A percentile compares a stretch with the other conserved stretches of the same genome.
phyloP scores from a whole-genome alignment of 257 asterid genomes.

The Solanum paucissectum region DNA sequence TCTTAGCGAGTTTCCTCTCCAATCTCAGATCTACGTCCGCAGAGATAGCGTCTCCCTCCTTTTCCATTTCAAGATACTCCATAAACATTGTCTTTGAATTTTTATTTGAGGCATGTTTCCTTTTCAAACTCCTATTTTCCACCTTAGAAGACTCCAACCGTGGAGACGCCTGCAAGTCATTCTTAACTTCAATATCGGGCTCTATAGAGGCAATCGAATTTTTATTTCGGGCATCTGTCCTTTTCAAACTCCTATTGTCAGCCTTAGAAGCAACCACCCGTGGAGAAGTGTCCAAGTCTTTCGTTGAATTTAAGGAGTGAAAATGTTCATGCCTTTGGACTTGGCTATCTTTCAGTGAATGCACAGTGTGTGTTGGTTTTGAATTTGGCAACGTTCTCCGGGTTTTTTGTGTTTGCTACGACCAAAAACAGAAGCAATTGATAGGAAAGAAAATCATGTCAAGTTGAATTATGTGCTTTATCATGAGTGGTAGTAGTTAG shows the following conservation, averaged over 20 bases:
- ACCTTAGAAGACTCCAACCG: neutral
- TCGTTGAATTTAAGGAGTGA: neutral
- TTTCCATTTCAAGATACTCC: constrained; percentile 52
- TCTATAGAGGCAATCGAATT: neutral
- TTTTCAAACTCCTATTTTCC: constrained; percentile 21
- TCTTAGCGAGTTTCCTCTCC: constrained; percentile 75
- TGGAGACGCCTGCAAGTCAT: neutral
- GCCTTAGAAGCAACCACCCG: neutral
- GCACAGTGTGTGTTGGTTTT: neutral
- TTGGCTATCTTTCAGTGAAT: neutral
- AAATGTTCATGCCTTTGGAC: neutral
- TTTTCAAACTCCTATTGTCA: constrained; percentile 2
- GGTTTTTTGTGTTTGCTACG: constrained; percentile 20
- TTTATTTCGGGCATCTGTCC: neutral
- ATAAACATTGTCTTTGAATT: constrained; percentile 34
- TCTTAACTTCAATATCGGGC: constrained; percentile 1
- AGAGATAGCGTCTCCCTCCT: constrained; percentile 18
- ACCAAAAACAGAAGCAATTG: neutral
- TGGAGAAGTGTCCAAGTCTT: neutral
- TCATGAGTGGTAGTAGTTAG: neutral
- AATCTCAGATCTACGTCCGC: constrained; percentile 45
- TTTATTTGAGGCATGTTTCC: constrained; percentile 10
- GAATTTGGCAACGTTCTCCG: constrained; percentile 1
- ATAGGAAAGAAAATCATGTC: neutral
- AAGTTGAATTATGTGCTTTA: neutral